Evolutionary conservation across 2,329 filamentous ascomycete genomes (phyloP), one percentile per base, ranked within the genome.

Genomic region (Fusarium subglutinans): DNA sequence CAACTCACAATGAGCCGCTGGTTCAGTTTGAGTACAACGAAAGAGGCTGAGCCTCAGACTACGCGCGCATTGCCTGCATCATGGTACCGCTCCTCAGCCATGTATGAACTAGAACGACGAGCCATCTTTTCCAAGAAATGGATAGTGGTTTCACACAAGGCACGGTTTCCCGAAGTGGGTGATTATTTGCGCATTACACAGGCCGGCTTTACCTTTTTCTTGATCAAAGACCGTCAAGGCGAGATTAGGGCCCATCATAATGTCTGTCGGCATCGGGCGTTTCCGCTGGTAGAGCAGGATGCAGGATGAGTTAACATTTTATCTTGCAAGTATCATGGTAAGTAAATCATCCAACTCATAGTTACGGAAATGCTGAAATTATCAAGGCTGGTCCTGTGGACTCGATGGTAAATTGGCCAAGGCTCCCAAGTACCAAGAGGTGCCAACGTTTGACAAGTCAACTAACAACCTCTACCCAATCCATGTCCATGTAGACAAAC

Each of bases 311-410:
- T 18, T 6, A 26, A 14, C 1, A 59, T 63, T 8, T n/a, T 59
- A 2, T 58, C 61, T 15, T 63, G 43, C n/a, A 63, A 50, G 8
- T 63, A 63, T 26, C 53, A 63, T 14, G 61, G 61, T 47, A 11
- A 26, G 12, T 14, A 9, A 13, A 14, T 28, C 4, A 10, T 8
- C 18, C 8, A 14, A 5, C 4, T 20, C 5, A 0, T 47, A 8
- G 20, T 4, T 20, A 4, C 24, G 1, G 3, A 3, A 14, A 6
- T 11, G 5, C 35, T 44, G 3, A n/a, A n/a, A n/a, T n/a, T n/a
- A n/a, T n/a, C n/a, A n/a, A 63, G 54, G 61, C 1, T 59, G 44
- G 61, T 50, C 61, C 1, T 50, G 50, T 22, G 61, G 54, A 3
- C 11, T 59, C 6, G 53, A 48, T 28, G 54, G 61, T 0, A 64